Base-by-base conservation (phyloP, 164 flowering plant species). In the Berberis thunbergii region DNA sequence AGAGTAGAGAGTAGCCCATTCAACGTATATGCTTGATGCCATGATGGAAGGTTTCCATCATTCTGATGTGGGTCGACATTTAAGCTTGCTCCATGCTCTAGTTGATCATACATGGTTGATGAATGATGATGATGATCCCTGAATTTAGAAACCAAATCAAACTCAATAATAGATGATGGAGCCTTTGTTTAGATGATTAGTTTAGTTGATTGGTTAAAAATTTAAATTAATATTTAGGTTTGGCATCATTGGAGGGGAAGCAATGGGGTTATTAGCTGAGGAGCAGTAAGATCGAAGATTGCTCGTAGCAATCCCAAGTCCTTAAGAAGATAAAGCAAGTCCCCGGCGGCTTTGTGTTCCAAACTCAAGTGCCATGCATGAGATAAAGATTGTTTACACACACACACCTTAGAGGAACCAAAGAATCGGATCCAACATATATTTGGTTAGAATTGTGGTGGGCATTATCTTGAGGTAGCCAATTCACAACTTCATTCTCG, bases 1-100 rank as follows among this genome's bases (percentile, higher is more conserved):
- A 78, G 63, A 40, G 79, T 66, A 4, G 76, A 61, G 62, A 81
- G 80, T 41, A 78, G 75, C 57, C 76, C 80, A 0, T 72, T 56
- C 10, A 81, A 72, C 1, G 75, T 50, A 61, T 62, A 78, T 3
- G 65, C 61, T 43, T 73, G 77, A 48, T 76, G 77, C 83, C 86
- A 79, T 0, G 74, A 45, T 43, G 74, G 76, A 11, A 79, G 63
- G 45, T 63, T 57, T 11, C 65, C 71, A 12, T 69, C 71, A 11
- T 57, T 67, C 3, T 61, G 12, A 44, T 61, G 55, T 13, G 74
- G 71, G 54, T 75, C 79, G 43, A 77, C 70, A 11, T 66, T 67
- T 59, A 75, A 64, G 64, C 55, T 64, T 11, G 70, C 60, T 6
- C 58, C 75, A 4, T 77, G 74, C 2, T 71, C 45, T 45, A 77